Percentiles rank a stretch among this genome's conserved stretches.
Evolutionary conservation across 495 filamentous ascomycete genomes (phyloP).

Genomic region (Neurospora sp.): DNA sequence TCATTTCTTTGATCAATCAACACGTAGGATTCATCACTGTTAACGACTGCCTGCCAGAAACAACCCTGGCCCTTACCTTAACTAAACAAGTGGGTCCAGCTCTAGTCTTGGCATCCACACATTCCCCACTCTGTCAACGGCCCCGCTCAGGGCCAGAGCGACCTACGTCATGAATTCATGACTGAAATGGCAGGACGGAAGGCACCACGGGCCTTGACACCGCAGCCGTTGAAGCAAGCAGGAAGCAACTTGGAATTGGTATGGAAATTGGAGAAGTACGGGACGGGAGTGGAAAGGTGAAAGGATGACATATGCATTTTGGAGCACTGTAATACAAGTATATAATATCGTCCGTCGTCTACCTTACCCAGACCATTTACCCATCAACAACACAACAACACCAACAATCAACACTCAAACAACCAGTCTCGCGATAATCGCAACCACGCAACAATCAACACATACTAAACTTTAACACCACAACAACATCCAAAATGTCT

Average conservation of each 20-base stretch:
- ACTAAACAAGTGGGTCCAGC: not conserved
- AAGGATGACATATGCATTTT: not conserved
- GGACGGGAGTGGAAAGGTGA: not conserved
- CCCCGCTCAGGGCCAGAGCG: not conserved
- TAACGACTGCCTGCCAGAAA: not conserved
- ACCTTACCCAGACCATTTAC: not conserved
- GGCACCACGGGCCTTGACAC: not conserved
- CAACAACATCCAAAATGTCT: constrained; percentile 31
- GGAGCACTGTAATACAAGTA: not conserved
- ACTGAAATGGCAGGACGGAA: not conserved
- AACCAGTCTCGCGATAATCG: not conserved
- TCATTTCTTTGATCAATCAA: not conserved
- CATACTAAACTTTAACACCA: constrained; percentile 3
- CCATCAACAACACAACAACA: not conserved
- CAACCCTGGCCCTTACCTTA: not conserved
- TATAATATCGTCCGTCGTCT: not conserved
- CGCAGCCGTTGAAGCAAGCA: not conserved
- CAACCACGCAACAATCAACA: constrained; percentile 4
- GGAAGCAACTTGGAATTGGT: not conserved
- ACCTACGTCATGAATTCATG: not conserved
- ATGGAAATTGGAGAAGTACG: not conserved
- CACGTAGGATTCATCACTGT: not conserved
- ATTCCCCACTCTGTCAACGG: not conserved
- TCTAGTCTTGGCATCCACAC: not conserved
- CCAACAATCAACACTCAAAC: not conserved